Percentiles rank a stretch among this genome's conserved stretches.
Evolutionary conservation across 225 moss, liverwort and hornwort genomes (phyloP).

Genomic region (Straminergon stramineum): DNA sequence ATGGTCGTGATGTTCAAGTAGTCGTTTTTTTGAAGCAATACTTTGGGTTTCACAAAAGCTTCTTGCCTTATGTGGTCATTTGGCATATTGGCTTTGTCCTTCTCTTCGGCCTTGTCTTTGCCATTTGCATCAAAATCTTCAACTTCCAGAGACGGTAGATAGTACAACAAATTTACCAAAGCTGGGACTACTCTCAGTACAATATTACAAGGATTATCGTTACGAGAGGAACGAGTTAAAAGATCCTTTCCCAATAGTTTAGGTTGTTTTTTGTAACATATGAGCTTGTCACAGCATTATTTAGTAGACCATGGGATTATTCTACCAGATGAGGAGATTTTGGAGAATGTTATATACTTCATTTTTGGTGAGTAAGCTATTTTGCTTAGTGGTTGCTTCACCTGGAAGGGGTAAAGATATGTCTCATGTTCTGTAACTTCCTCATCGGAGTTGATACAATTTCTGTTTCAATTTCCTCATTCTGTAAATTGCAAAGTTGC

Average conservation of each 20-base stretch:
- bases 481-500: background rate
- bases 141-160: slow-evolving; percentile 60
- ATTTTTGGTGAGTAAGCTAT: background rate
- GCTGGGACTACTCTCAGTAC: background rate
- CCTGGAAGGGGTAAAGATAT: background rate
- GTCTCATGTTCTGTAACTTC: background rate
- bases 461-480: background rate
- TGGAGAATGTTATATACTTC: background rate
- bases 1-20: background rate
- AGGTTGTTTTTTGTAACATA: slow-evolving; percentile 1
- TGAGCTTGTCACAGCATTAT: background rate
- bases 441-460: background rate
- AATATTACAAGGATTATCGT: background rate
- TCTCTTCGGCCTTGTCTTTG: slow-evolving; percentile 66
- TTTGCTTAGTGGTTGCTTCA: background rate
- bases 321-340: background rate
- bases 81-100: slow-evolving; percentile 49
- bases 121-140: slow-evolving; percentile 60
- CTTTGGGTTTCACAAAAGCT: slow-evolving; percentile 53
- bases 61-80: slow-evolving; percentile 42
- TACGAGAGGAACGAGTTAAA: background rate
- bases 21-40: slow-evolving; percentile 6
- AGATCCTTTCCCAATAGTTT: no score
- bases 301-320: background rate
- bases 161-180: background rate